phyloP scores from a whole-genome alignment of 2,329 filamentous ascomycete species.

The Decorospora gaudefroyi region DNA sequence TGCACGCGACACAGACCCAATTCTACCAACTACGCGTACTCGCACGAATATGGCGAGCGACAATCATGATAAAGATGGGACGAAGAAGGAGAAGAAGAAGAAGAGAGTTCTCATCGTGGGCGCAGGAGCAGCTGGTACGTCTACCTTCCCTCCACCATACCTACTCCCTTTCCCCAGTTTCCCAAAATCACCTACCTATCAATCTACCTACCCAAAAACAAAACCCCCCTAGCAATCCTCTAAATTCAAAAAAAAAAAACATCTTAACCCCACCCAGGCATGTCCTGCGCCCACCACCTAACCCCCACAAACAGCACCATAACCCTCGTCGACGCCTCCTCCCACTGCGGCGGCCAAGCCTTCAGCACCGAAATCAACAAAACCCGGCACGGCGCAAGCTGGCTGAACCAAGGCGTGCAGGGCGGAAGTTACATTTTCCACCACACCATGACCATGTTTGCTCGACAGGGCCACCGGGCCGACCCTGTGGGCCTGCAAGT shows the following conservation, averaged over 20 bases:
- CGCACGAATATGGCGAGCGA: slow-evolving; percentile 39
- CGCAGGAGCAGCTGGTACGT: slow-evolving; percentile 48
- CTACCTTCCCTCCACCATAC: too few relatives aligned
- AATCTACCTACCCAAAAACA: too few relatives aligned
- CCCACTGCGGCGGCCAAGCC: slow-evolving; percentile 65
- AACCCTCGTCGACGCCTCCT: slow-evolving; percentile 48
- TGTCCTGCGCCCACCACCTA: slow-evolving; percentile 71
- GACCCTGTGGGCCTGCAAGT: slow-evolving; percentile 65
- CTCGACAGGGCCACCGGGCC: slow-evolving; percentile 59
- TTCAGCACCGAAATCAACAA: slow-evolving; percentile 63
- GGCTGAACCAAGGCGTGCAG: slow-evolving; percentile 67
- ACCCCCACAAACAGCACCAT: slow-evolving; percentile 68
- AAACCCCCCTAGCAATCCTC: too few relatives aligned
- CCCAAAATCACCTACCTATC: not conserved
- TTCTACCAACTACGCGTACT: slow-evolving; percentile 42
- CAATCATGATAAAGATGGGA: too few relatives aligned
- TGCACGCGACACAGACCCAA: slow-evolving; percentile 36
- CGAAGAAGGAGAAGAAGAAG: slow-evolving; percentile 33
- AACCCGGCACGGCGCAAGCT: slow-evolving; percentile 60
- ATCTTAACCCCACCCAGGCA: slow-evolving; percentile 44
- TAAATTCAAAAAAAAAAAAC: not conserved
- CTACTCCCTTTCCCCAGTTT: too few relatives aligned
- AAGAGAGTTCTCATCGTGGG: slow-evolving; percentile 49
- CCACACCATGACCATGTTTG: slow-evolving; percentile 69
- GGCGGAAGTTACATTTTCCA: slow-evolving; percentile 69